Percentiles rank a stretch among this genome's conserved stretches.
These are phyloP conservation scores for Trifolium repens DNA, from an alignment of 306 rosid species.

Conservation along the genomic window DNA sequence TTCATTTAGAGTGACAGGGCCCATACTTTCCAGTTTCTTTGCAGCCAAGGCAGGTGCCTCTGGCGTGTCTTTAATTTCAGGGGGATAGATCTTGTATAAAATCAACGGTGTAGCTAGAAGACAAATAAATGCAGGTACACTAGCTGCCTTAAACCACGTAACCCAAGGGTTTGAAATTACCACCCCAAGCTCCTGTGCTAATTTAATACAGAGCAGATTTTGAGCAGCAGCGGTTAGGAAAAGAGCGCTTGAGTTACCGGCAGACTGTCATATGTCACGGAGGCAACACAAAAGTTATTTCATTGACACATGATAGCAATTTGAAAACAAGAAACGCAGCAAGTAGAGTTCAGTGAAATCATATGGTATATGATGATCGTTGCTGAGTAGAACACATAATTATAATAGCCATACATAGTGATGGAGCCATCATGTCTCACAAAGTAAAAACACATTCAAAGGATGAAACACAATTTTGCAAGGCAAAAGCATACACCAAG, in stretches of 20 bases:
- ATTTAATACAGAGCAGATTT: conserved; percentile 80
- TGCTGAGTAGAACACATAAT: not conserved
- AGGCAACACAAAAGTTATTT: conserved; percentile 52
- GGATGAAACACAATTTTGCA: conserved; percentile 2
- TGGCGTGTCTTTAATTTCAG: conserved; percentile 92
- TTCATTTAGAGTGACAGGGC: conserved; percentile 75
- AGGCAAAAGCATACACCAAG: conserved; percentile 4
- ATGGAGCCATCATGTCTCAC: not conserved
- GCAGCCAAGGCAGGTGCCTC: conserved; percentile 95
- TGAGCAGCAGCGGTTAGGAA: conserved; percentile 99
- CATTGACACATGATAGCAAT: conserved; percentile 28
- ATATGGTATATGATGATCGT: not conserved
- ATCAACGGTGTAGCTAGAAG: conserved; percentile 83
- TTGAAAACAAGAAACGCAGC: conserved; percentile 34
- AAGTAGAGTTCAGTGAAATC: conserved; percentile 10
- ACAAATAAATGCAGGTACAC: conserved; percentile 73
- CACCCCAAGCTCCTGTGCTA: conserved; percentile 91
- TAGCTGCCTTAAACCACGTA: conserved; percentile 90
- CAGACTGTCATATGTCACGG: conserved; percentile 69
- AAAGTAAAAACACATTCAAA: conserved; percentile 20
- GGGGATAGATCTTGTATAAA: conserved; percentile 83
- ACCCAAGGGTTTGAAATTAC: conserved; percentile 81
- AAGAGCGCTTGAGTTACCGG: conserved; percentile 97
- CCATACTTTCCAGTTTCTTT: conserved; percentile 80
- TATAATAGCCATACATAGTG: not conserved